These are phyloP conservation scores for Alopecurus myosuroides DNA, from an alignment of 176 grass and related monocot species.

Conservation along the genomic window DNA sequence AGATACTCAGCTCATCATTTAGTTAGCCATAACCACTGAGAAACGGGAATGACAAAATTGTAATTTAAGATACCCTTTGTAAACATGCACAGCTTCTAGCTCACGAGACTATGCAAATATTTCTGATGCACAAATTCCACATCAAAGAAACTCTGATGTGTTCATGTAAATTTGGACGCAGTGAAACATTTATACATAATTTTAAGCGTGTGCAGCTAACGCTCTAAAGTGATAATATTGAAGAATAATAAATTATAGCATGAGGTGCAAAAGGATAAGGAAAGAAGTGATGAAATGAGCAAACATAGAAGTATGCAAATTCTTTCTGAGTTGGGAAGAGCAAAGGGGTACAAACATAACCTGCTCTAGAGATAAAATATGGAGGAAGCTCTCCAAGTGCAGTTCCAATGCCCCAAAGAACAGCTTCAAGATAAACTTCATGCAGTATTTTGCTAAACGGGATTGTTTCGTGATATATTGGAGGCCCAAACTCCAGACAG, in stretches of 20 bases:
- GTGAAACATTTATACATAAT: not conserved
- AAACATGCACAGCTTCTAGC: not conserved
- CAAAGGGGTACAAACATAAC: slow-evolving; percentile 38
- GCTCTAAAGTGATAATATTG: not conserved
- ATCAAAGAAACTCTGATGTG: not conserved
- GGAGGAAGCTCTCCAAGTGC: slow-evolving; percentile 96
- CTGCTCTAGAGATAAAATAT: slow-evolving; percentile 96
- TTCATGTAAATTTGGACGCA: not conserved
- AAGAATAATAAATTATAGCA: not conserved
- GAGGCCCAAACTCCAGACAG: slow-evolving; percentile 77
- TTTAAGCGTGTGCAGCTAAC: not conserved
- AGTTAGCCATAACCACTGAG: not conserved
- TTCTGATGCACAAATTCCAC: not conserved
- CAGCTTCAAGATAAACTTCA: slow-evolving; percentile 85
- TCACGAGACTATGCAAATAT: not conserved
- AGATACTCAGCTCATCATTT: not conserved
- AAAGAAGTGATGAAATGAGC: not conserved
- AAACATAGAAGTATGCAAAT: not conserved
- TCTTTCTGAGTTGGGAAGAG: not conserved
- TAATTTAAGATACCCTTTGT: not conserved
- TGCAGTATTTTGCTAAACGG: slow-evolving; percentile 76
- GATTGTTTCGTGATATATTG: slow-evolving; percentile 64
- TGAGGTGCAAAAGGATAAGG: not conserved
- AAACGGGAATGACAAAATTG: not conserved
- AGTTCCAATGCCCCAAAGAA: slow-evolving; percentile 98